Evolutionary conservation across 441 rosid genomes (phyloP), one percentile per base, ranked within the genome.

Genomic region (Kokia cookei): DNA sequence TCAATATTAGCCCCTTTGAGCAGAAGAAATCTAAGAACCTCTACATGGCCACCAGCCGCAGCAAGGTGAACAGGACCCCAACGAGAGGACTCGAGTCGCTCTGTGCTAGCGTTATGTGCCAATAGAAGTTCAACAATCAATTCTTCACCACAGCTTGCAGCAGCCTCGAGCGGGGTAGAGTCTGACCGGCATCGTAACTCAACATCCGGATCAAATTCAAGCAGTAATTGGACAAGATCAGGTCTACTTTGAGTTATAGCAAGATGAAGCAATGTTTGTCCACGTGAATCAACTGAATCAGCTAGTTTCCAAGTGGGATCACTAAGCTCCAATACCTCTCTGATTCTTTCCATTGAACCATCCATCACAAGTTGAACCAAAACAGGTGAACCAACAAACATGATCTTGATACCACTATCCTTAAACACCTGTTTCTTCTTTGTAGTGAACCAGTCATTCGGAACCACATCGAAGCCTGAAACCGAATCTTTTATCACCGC

Each of bases 351-450:
- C 89, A 90, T 84, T 0, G 81, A 76, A 1, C 91, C 88, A n/a
- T 84, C 80, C 6, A 26, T 65, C 22, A 84, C 84, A 3, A 90
- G 80, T 11, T 75, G 88, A 37, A 80, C 85, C 65, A 90, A 57
- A 47, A 90, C 69, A 2, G 82, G 84, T 0, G 92, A 88, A 2
- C 92, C 94, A 3, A 86, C 84, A 37, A 88, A 88, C 85, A 88
- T 77, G 75, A 88, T 65, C 84, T 72, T 85, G 67, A 88, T 79
- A 3, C 88, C 92, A 26, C 88, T 88, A 12, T 88, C 94, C 2
- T 80, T 72, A 45, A 88, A 90, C n/a, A 86, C 88, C 55, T 88
- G 92, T 73, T 88, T 90, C 83, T 78, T 90, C 84, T 68, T 85
- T 6, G 87, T 63, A 2, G 88, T 84, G 78, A 90, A 90, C 86